A percentile compares a stretch with the other conserved stretches of the same genome.
Conservation (phyloP, 2,329 filamentous ascomycete species). For the Neocatenulostroma microsporum region DNA sequence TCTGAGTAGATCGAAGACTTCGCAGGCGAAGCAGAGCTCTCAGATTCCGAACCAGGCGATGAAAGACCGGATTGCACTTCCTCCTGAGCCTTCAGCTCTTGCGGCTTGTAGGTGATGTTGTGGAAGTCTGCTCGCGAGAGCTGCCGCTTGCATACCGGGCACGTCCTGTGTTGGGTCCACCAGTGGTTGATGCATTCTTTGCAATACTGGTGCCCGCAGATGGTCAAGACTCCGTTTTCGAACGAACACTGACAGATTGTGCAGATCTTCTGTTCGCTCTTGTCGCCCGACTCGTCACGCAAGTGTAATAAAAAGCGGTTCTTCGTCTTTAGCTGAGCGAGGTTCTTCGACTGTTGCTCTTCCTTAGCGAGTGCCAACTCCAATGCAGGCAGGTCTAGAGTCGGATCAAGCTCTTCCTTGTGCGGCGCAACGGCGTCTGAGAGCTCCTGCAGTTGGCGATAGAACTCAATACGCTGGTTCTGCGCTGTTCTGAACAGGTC, state of each 20-base stretch:
- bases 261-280: slow-evolving; percentile 55
- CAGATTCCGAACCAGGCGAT: slow-evolving; percentile 8
- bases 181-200: slow-evolving; percentile 76
- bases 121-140: slow-evolving; percentile 64
- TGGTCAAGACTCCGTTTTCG: slow-evolving; percentile 69
- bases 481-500: slow-evolving; percentile 69
- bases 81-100: slow-evolving; percentile 60
- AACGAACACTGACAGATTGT: slow-evolving; percentile 78
- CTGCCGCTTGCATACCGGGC: slow-evolving; percentile 72
- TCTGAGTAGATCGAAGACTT: slow-evolving; percentile 61
- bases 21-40: slow-evolving; percentile 7
- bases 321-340: slow-evolving; percentile 62
- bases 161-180: slow-evolving; percentile 66
- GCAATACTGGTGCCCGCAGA: slow-evolving; percentile 89
- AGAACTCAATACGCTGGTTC: slow-evolving; percentile 83
- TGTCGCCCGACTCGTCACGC: slow-evolving; percentile 53
- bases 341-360: slow-evolving; percentile 46
- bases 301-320: slow-evolving; percentile 64
- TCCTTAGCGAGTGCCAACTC: slow-evolving; percentile 40
- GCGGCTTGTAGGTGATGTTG: slow-evolving; percentile 74
- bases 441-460: slow-evolving; percentile 81
- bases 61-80: slow-evolving; percentile 30
- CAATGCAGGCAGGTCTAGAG: slow-evolving; percentile 45
- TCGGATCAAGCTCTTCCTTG: slow-evolving; percentile 53
- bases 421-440: slow-evolving; percentile 78